Evolutionary conservation across 2,329 filamentous ascomycete genomes (phyloP).

Genomic region (Arthrobotrys sphaeroides): DNA sequence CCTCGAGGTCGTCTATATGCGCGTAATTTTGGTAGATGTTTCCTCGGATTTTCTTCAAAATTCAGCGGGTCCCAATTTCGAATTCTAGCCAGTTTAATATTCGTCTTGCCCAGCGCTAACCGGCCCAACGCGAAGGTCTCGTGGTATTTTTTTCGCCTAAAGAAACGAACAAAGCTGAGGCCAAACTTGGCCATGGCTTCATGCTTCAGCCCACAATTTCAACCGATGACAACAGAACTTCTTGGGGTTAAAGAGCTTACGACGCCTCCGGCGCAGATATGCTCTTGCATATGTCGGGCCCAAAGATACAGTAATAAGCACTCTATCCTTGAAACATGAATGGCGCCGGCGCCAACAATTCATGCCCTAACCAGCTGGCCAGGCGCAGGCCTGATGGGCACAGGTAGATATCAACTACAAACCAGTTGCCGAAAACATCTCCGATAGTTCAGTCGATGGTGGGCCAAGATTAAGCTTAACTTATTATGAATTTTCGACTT

Average conservation of each 20-base stretch:
- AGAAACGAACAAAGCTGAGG: neutral
- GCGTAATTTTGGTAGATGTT: too few species aligned
- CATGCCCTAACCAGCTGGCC: too few species aligned
- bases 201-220: neutral
- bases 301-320: neutral
- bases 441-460: neutral
- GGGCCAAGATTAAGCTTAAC: slow-evolving; percentile 15
- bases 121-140: slow-evolving; percentile 11
- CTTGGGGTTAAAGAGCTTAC: neutral
- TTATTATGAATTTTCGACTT: neutral
- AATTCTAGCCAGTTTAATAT: too few species aligned
- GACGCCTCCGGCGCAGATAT: neutral
- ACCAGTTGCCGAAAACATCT: neutral
- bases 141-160: slow-evolving; percentile 40
- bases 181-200: too few species aligned
- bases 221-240: neutral
- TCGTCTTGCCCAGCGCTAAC: too few species aligned
- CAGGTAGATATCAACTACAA: too few species aligned
- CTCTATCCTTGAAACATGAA: neutral
- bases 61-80: too few species aligned
- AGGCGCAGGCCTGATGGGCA: neutral
- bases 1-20: too few species aligned
- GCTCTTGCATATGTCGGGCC: slow-evolving; percentile 3
- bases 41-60: neutral
- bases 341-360: neutral